These are phyloP conservation scores for Priceomyces castillae DNA, from an alignment of 805 yeast genomes.

Conservation along the genomic window DNA sequence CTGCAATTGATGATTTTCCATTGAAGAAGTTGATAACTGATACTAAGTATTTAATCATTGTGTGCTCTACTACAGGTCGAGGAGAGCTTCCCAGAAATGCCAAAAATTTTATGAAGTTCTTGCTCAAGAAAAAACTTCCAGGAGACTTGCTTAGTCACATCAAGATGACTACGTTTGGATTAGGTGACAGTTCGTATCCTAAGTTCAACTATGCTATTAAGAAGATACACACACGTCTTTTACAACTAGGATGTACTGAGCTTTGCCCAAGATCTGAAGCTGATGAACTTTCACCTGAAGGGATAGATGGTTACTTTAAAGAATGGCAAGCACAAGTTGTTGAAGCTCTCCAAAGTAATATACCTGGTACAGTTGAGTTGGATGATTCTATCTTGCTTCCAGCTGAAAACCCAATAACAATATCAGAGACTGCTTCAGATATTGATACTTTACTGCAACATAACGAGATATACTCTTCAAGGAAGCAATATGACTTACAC, in stretches of 20 bases:
- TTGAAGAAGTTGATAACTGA: slow-evolving; percentile 50
- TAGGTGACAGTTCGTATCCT: slow-evolving; percentile 92
- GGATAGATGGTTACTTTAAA: slow-evolving; percentile 71
- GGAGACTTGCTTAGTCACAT: slow-evolving; percentile 57
- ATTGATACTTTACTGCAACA: slow-evolving; percentile 1
- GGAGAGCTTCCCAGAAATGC: slow-evolving; percentile 88
- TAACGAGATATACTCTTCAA: slow-evolving; percentile 4
- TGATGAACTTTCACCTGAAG: slow-evolving; percentile 79
- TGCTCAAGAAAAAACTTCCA: slow-evolving; percentile 66
- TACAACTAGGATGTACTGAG: slow-evolving; percentile 79
- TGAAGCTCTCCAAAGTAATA: slow-evolving; percentile 17
- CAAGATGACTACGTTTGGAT: slow-evolving; percentile 72
- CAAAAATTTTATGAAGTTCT: slow-evolving; percentile 66
- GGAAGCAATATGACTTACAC: slow-evolving; percentile 11
- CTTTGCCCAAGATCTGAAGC: slow-evolving; percentile 78
- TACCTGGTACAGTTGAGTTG: slow-evolving; percentile 21
- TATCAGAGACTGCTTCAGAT: slow-evolving; percentile 5
- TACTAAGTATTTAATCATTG: slow-evolving; percentile 46
- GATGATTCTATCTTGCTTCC: slow-evolving; percentile 27
- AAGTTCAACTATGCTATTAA: slow-evolving; percentile 84
- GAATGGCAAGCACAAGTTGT: slow-evolving; percentile 66
- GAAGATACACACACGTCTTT: slow-evolving; percentile 72
- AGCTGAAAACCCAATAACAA: slow-evolving; percentile 19
- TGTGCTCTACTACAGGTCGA: slow-evolving; percentile 93
- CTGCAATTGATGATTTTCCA: slow-evolving; percentile 60